phyloP scores from a whole-genome alignment of 1,139 yeast species.

The Fermentozyma sake region DNA sequence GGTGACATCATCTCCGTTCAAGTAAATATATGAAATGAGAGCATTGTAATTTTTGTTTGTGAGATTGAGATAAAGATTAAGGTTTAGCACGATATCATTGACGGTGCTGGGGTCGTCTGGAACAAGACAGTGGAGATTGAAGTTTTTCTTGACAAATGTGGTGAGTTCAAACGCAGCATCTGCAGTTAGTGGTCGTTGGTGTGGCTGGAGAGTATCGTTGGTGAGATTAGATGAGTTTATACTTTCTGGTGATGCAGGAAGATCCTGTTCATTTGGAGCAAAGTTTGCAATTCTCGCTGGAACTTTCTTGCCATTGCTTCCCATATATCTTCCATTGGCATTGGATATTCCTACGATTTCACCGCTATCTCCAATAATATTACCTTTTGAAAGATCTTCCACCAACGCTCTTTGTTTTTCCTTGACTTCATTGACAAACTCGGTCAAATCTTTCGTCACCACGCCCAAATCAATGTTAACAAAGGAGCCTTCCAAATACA shows the following conservation, averaged over 20 bases:
- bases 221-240: background rate
- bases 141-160: conserved; percentile 34
- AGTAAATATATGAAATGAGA: conserved; percentile 11
- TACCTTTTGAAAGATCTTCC: no score
- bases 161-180: conserved; percentile 29
- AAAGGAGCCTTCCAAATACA: conserved; percentile 49
- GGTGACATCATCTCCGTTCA: conserved; percentile 10
- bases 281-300: no score
- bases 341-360: no score
- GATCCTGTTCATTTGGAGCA: background rate
- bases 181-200: no score
- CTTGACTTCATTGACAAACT: conserved; percentile 15
- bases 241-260: background rate
- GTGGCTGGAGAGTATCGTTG: background rate
- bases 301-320: no score
- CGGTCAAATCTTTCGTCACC: conserved; percentile 58
- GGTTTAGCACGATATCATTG: conserved; percentile 32
- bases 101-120: conserved; percentile 33
- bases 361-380: no score
- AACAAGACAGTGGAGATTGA: conserved; percentile 30
- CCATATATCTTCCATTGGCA: no score
- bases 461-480: conserved; percentile 61
- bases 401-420: conserved; percentile 7
- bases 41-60: conserved; percentile 2
- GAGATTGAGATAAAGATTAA: conserved; percentile 33